phyloP scores from a whole-genome alignment of 2,329 filamentous ascomycete genomes.

The Alternaria sp. region DNA sequence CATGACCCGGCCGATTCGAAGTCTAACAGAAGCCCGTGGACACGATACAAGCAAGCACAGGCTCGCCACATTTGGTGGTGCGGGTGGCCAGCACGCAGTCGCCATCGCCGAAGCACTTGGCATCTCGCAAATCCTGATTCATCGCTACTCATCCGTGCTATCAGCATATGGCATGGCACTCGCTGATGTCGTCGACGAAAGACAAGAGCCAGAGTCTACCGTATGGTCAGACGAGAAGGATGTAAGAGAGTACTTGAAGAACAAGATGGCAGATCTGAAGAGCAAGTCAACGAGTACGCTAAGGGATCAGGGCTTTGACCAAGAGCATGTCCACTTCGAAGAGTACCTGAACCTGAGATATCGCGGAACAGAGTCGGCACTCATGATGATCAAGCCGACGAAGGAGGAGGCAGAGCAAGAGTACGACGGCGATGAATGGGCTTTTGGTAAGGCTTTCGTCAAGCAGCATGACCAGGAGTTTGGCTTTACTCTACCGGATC shows the following conservation, averaged over 20 bases:
- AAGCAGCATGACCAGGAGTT: slow-evolving; percentile 92
- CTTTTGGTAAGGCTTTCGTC: slow-evolving; percentile 83
- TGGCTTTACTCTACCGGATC: slow-evolving; percentile 83
- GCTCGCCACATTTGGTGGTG: slow-evolving; percentile 91
- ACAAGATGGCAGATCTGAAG: slow-evolving; percentile 80
- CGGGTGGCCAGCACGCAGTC: slow-evolving; percentile 90
- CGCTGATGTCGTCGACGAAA: slow-evolving; percentile 90
- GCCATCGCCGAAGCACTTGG: slow-evolving; percentile 85
- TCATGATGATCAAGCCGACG: slow-evolving; percentile 83
- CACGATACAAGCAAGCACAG: slow-evolving; percentile 89
- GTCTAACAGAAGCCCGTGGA: slow-evolving; percentile 88
- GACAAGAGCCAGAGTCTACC: slow-evolving; percentile 75
- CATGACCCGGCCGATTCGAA: slow-evolving; percentile 89
- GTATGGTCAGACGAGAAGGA: slow-evolving; percentile 65
- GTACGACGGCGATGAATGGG: slow-evolving; percentile 73
- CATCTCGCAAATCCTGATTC: slow-evolving; percentile 83
- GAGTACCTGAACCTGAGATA: slow-evolving; percentile 96
- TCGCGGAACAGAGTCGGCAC: slow-evolving; percentile 84
- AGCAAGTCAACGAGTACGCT: slow-evolving; percentile 73
- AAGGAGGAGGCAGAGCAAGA: slow-evolving; percentile 65
- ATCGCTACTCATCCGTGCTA: slow-evolving; percentile 85
- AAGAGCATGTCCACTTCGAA: slow-evolving; percentile 79
- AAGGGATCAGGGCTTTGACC: slow-evolving; percentile 77
- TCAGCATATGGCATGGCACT: slow-evolving; percentile 93
- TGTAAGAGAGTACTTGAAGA: slow-evolving; percentile 67